Evolutionary conservation across 306 rosid genomes (phyloP).

Genomic region (Luffa aegyptiaca): DNA sequence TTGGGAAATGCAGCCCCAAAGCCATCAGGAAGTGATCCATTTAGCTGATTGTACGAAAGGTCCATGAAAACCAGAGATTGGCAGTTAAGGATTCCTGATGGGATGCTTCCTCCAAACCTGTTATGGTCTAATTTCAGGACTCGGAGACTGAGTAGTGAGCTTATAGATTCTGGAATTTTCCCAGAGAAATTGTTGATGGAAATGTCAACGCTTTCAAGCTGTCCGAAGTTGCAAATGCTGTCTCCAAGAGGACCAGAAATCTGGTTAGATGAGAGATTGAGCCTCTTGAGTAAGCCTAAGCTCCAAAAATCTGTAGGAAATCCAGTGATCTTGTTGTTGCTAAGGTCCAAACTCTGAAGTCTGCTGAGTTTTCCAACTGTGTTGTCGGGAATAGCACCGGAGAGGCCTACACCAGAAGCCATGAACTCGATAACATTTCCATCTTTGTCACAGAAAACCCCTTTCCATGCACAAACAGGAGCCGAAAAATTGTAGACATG

Average conservation of each 20-base stretch:
- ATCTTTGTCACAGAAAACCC: constrained; percentile 52
- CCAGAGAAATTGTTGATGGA: constrained; percentile 64
- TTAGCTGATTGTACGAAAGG: constrained; percentile 60
- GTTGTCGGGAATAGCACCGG: constrained; percentile 70
- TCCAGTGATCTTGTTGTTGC: constrained; percentile 62
- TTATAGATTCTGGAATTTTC: constrained; percentile 54
- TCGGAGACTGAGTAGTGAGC: constrained; percentile 46
- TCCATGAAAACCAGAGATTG: constrained; percentile 56
- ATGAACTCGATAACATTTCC: constrained; percentile 35
- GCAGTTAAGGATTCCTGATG: constrained; percentile 58
- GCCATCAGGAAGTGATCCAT: constrained; percentile 72
- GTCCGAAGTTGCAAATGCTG: constrained; percentile 80
- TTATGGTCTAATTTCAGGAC: constrained; percentile 61
- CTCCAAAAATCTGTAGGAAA: constrained; percentile 96
- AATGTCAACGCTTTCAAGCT: constrained; percentile 61
- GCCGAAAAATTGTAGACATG: constrained; percentile 42
- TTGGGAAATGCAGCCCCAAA: constrained; percentile 74
- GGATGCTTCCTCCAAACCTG: constrained; percentile 39
- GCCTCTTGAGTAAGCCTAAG: constrained; percentile 52
- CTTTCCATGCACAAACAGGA: constrained; percentile 73
- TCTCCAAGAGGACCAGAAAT: constrained; percentile 71
- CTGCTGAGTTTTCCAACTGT: constrained; percentile 72
- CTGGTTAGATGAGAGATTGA: constrained; percentile 58
- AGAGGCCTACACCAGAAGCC: constrained; percentile 50
- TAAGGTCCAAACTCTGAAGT: constrained; percentile 72